phyloP scores from a whole-genome alignment of 2,329 filamentous ascomycete genomes.

The Myriosclerotinia scirpicola region DNA sequence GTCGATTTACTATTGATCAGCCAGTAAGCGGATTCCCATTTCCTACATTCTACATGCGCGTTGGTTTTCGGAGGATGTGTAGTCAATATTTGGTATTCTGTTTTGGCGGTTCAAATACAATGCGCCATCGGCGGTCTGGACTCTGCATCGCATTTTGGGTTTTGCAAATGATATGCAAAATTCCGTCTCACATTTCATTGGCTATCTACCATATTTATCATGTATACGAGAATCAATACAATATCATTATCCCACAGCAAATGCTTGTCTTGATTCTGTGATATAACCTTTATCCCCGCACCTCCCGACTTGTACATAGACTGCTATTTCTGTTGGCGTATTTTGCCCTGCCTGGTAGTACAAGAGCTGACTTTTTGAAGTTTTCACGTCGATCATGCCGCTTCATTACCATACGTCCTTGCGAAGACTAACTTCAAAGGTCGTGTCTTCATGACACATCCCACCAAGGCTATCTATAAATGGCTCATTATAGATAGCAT shows the following conservation, averaged over 20 bases:
- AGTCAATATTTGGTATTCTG: conserved; percentile 11
- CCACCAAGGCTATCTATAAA: conserved; percentile 99
- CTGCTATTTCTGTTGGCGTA: conserved; percentile 22
- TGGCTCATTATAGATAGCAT: conserved; percentile 98
- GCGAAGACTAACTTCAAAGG: conserved; percentile 98
- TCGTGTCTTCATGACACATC: conserved; percentile 98
- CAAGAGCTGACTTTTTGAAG: conserved; percentile 48
- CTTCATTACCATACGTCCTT: conserved; percentile 94
- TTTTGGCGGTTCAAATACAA: conserved; percentile 8
- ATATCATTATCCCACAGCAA: conserved; percentile 41
- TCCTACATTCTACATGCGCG: conserved; percentile 13
- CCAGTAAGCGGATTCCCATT: conserved; percentile 72
- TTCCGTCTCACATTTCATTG: conserved; percentile 18
- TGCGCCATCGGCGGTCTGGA: conserved; percentile 12
- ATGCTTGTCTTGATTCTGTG: conserved; percentile 41
- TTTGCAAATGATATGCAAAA: conserved; percentile 1
- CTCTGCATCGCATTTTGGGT: conserved; percentile 7
- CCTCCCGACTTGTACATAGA: conserved; percentile 38
- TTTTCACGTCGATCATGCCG: conserved; percentile 99
- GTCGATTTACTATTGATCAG: conserved; percentile 97
- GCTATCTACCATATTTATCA: conserved; percentile 29
- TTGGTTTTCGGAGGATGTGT: conserved; percentile 15
- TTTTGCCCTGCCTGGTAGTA: not conserved
- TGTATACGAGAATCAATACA: conserved; percentile 49
- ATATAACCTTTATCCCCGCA: conserved; percentile 35